Percentiles rank a stretch among this genome's conserved stretches.
phyloP scores from a whole-genome alignment of 345 rosid genomes.

The Luvunga scandens region DNA sequence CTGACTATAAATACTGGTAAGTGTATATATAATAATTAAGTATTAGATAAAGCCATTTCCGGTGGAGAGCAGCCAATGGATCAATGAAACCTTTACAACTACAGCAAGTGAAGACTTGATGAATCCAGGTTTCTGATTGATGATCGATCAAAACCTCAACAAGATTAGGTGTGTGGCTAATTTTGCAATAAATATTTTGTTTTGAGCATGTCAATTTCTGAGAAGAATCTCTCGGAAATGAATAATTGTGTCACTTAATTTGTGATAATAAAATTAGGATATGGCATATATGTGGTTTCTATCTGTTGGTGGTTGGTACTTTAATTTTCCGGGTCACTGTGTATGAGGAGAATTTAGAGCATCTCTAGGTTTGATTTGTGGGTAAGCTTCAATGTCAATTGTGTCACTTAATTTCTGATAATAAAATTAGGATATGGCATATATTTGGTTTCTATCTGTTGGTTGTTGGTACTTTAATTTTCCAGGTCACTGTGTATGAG shows the following conservation, averaged over 20 bases:
- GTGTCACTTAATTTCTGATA: background rate
- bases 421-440: background rate
- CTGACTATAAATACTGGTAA: background rate
- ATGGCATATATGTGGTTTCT: background rate
- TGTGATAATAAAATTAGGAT: background rate
- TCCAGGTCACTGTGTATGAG: background rate
- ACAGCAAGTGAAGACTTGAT: background rate
- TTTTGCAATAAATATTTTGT: background rate
- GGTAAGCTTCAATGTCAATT: background rate
- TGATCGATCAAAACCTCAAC: background rate
- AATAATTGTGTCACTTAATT: background rate
- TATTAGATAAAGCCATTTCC: background rate
- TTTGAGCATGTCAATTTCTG: background rate
- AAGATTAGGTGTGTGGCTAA: background rate
- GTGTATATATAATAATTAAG: background rate
- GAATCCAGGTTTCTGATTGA: background rate
- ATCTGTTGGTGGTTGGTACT: too few relatives aligned
- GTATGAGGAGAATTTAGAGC: background rate
- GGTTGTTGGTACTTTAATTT: background rate
- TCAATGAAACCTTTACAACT: background rate
- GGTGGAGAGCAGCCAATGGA: background rate
- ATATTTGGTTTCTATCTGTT: too few relatives aligned
- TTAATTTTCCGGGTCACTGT: background rate
- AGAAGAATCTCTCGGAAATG: background rate
- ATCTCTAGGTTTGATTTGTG: background rate